Evolutionary conservation across 345 rosid species (phyloP), one percentile per base, ranked within the genome.

Genomic region (Leavenworthia alabamica): DNA sequence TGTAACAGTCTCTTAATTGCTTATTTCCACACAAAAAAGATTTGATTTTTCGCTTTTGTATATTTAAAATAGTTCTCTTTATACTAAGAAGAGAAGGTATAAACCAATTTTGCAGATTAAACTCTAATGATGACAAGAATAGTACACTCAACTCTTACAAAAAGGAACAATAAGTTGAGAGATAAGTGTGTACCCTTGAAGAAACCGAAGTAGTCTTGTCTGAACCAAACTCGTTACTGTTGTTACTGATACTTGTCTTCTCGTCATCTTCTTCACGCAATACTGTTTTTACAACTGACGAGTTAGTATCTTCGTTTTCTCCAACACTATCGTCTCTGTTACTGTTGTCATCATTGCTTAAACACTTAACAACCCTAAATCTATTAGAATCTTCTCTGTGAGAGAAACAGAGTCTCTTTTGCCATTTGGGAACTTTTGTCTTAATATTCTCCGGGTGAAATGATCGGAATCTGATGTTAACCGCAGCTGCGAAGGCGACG

Each of bases 151-250:
- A 26, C 33, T 9, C 32, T 31, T 27, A 36, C 36, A 59, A 35
- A 40, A 41, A 26, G 10, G 14, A 40, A 41, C n/a, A 27, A 27
- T 26, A 23, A 49, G 7, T 4, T 35, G 17, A 29, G 32, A 39
- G 27, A 54, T 2, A 54, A 43, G 13, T 10, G 17, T 33, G 54
- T 77, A 85, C 92, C 85, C 67, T 60, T 44, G 85, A 77, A 59
- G 91, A 79, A 74, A 75, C 77, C 19, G 82, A 53, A 69, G 82
- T 2, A 48, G 73, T 47, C 56, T 86, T 68, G 33, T 82, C 86
- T 14, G 81, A 64, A 62, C 72, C 67, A 11, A 80, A 73, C 67
- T 82, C 81, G 51, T 50, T 64, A 60, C 48, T 59, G 12, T 29
- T 54, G 11, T 7, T 54, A 35, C 41, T 33, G 17, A 11, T 47